Conservation (phyloP, 768 basidiomycete species). For the Chlorophyllum brunneum region DNA sequence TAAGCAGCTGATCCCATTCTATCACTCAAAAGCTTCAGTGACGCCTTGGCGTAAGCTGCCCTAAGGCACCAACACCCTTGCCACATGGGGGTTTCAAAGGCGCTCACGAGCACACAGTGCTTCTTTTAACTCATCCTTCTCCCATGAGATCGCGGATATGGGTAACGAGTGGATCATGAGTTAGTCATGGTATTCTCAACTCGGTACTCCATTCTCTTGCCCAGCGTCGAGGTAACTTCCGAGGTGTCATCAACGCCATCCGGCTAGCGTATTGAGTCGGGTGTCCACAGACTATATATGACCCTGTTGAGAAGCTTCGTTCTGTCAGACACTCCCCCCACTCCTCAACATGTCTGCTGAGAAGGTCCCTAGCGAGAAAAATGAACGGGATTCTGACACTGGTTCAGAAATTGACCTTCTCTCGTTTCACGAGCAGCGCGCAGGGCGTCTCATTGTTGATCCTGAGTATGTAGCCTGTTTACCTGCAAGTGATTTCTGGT, state of each 20-base stretch:
- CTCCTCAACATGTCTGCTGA: slow-evolving; percentile 22
- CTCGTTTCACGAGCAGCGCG: slow-evolving; percentile 49
- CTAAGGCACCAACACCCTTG: no score
- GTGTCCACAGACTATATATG: slow-evolving; percentile 2
- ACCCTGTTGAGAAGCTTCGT: neutral
- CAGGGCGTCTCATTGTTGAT: slow-evolving; percentile 60
- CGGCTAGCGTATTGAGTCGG: neutral
- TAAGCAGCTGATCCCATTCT: no score
- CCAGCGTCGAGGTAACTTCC: neutral
- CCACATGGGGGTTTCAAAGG: no score
- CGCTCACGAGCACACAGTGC: neutral
- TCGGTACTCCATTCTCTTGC: neutral
- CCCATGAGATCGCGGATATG: neutral
- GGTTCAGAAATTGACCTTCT: slow-evolving; percentile 27
- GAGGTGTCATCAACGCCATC: neutral
- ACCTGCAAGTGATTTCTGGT: neutral
- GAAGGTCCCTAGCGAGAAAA: slow-evolving; percentile 17
- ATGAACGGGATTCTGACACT: slow-evolving; percentile 17
- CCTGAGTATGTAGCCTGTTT: slow-evolving; percentile 41
- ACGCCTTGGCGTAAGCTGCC: no score
- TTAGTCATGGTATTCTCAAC: neutral
- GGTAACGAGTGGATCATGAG: neutral
- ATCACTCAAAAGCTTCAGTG: no score
- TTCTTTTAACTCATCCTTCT: neutral
- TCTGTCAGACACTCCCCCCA: slow-evolving; percentile 1